A percentile compares a stretch with the other conserved stretches of the same genome.
Evolutionary conservation across 116 monocot genomes (phyloP).

Genomic region (Thalassia testudinum): DNA sequence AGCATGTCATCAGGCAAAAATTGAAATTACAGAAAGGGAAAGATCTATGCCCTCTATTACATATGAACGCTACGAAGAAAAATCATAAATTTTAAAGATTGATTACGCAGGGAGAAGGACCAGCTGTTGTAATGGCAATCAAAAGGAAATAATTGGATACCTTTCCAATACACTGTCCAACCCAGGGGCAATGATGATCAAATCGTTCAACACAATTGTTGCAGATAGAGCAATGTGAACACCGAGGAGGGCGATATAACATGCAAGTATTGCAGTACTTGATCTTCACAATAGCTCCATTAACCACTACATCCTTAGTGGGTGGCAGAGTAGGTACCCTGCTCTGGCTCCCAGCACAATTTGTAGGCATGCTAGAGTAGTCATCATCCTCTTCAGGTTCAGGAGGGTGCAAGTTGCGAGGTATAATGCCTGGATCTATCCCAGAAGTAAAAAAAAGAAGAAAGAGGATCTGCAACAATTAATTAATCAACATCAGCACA

Average conservation of each 20-base stretch:
- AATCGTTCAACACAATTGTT: conserved; percentile 84
- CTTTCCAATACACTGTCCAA: conserved; percentile 87
- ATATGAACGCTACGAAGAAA: no score
- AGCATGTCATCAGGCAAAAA: no score
- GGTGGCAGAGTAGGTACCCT: conserved; percentile 22
- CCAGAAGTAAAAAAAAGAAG: conserved; percentile 62
- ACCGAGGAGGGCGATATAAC: conserved; percentile 73
- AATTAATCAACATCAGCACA: no score
- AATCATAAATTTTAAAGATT: no score
- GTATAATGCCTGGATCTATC: conserved; percentile 73
- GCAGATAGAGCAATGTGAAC: conserved; percentile 84
- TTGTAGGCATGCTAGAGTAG: no score
- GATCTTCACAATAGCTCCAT: conserved; percentile 54
- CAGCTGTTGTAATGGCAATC: neutral
- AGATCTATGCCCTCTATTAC: no score
- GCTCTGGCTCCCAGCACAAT: conserved; percentile 17
- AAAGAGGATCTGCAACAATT: conserved; percentile 36
- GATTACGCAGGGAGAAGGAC: no score
- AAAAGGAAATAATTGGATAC: conserved; percentile 13
- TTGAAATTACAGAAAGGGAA: no score
- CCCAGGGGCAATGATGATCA: conserved; percentile 90
- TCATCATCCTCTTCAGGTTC: conserved; percentile 37
- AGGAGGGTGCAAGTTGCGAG: conserved; percentile 54
- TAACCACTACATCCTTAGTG: conserved; percentile 52
- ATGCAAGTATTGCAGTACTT: conserved; percentile 87